Evolutionary conservation across 2,329 filamentous ascomycete genomes (phyloP).

Genomic region (Metarhizium robertsii): DNA sequence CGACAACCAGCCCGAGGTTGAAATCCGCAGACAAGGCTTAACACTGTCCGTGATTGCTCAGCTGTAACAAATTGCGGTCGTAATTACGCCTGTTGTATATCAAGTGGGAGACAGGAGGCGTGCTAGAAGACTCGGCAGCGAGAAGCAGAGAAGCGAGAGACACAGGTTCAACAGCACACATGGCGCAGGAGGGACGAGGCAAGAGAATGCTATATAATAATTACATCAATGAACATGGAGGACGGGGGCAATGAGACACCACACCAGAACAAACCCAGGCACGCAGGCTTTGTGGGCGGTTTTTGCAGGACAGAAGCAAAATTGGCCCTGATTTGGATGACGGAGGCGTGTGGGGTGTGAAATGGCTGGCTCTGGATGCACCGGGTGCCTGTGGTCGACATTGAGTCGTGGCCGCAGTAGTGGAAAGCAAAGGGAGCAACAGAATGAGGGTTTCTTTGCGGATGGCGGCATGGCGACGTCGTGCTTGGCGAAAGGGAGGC

Average conservation of each 20-base stretch:
- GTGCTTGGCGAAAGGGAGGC: neutral
- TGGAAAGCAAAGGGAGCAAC: neutral
- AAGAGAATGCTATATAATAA: neutral
- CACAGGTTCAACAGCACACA: neutral
- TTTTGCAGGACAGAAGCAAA: constrained; percentile 5
- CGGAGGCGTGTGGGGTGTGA: neutral
- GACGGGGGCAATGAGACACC: neutral
- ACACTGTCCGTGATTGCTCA: neutral
- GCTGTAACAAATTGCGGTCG: no score
- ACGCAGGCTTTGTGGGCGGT: neutral
- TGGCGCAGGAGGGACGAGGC: neutral
- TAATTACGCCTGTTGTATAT: neutral
- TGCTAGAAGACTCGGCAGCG: no score
- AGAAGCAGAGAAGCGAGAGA: neutral
- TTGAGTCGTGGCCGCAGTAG: constrained; percentile 1
- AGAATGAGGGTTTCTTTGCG: neutral
- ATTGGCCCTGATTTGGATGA: neutral
- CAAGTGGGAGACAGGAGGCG: neutral
- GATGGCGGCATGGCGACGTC: neutral
- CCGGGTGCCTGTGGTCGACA: neutral
- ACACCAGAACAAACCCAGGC: neutral
- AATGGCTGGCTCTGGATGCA: neutral
- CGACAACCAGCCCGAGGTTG: neutral
- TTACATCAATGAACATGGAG: neutral
- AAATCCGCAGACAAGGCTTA: neutral